Evolutionary conservation across 345 rosid species (phyloP).

Genomic region (Eucalyptus sideroxylon): DNA sequence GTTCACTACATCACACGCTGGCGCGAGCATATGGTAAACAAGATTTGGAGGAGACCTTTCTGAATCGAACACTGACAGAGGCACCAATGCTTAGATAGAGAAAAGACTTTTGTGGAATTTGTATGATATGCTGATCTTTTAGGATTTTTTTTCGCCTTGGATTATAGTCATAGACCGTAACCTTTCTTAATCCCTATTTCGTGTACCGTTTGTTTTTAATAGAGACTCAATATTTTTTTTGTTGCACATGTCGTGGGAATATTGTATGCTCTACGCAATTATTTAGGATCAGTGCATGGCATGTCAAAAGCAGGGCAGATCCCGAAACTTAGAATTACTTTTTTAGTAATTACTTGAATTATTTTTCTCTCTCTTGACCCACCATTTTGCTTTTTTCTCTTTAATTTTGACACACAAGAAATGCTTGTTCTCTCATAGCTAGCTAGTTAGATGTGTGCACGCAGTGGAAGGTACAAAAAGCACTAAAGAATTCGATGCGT

Average conservation of each 20-base stretch:
- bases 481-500: neutral
- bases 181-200: neutral
- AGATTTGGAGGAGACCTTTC: neutral
- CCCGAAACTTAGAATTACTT: neutral
- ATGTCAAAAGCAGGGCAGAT: neutral
- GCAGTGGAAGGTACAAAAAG: neutral
- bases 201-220: neutral
- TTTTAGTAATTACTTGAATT: neutral
- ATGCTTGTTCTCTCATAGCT: neutral
- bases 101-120: neutral
- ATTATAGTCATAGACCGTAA: neutral
- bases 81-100: neutral
- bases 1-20: neutral
- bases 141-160: neutral
- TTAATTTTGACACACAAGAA: neutral
- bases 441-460: neutral
- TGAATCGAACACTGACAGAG: neutral
- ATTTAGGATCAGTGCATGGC: neutral
- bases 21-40: neutral
- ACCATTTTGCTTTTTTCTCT: neutral
- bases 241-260: neutral
- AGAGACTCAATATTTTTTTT: neutral
- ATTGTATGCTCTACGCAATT: neutral
- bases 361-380: neutral
- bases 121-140: neutral